Base-by-base conservation (phyloP, 441 rosid species). In the Erodium chrysanthum region DNA sequence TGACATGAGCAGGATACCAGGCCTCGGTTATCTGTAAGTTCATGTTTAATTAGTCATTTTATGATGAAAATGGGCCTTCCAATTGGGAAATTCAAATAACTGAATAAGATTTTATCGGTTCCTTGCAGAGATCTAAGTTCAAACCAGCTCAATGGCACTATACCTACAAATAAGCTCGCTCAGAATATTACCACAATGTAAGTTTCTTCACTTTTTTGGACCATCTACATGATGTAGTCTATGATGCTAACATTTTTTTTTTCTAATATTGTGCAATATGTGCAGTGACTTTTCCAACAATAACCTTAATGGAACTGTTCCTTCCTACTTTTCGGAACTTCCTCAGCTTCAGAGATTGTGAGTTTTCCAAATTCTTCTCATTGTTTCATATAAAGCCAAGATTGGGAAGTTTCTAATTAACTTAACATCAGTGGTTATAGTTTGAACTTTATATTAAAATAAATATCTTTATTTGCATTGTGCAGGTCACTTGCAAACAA, bases 21-120 rank as follows among this genome's bases (percentile, higher is more conserved):
- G 75, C 4, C 98, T 94, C 75, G 88, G 90, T 74, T 94, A 94
- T 82, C 75, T 94, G 98, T 94, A 81, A 85, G 96, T 82, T 66
- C 62, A 50, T 68, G 15, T 33, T 59, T 66, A 25, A 14, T 64
- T 11, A 44, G 50, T 63, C 44, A 29, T 44, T 77, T 52, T 66
- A 35, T 71, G 8, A 46, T 48, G 21, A 21, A 50, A 62, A 27
- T 71, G 65, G 66, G 65, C 22, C 48, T 64, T 73, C 72, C 52
- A 48, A 70, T 65, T 11, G 0, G 23, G 48, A 35, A 68, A 66
- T 65, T 70, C 12, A 42, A 80, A 37, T 64, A 15, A 18, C n/a
- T 18, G 31, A 65, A 65, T 48, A 58, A 21, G 17, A 50, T 66
- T 72, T 15, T 56, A 40, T 64, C 52, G 37, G 50, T 66, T 42